Conservation (phyloP, 129 eudicot species). For the Helianthus tuberosus region DNA sequence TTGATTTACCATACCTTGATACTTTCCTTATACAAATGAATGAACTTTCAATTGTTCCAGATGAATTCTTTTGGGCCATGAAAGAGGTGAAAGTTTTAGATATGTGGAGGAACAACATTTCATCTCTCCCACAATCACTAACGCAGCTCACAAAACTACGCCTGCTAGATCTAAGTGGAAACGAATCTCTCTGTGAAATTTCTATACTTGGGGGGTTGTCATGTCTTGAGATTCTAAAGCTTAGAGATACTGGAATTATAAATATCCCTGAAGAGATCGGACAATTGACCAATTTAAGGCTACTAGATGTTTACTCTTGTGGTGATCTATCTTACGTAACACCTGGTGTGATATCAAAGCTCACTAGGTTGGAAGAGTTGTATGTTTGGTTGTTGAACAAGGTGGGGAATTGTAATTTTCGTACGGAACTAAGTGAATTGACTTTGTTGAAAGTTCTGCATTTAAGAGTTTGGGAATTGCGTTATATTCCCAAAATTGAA, state of each 20-base stretch:
- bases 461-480: not conserved
- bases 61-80: constrained; percentile 3
- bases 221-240: constrained; percentile 21
- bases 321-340: not conserved
- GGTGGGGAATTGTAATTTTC: not conserved
- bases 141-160: constrained; percentile 5
- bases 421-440: not conserved
- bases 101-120: not conserved
- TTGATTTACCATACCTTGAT: not conserved
- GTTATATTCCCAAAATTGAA: not conserved
- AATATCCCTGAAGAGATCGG: constrained; percentile 18
- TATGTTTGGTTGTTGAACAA: not conserved
- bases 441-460: not conserved
- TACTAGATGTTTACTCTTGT: not conserved
- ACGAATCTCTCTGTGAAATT: not conserved
- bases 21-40: constrained; percentile 1
- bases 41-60: not conserved
- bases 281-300: constrained; percentile 7
- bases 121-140: constrained; percentile 16
- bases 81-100: constrained; percentile 23
- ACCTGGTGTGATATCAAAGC: constrained; percentile 18
- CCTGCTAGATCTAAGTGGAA: not conserved
- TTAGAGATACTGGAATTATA: not conserved
- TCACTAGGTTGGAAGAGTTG: constrained; percentile 1
- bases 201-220: constrained; percentile 12